Conservation (phyloP, 495 filamentous ascomycete genomes). For the Aspergillus indologenus region DNA sequence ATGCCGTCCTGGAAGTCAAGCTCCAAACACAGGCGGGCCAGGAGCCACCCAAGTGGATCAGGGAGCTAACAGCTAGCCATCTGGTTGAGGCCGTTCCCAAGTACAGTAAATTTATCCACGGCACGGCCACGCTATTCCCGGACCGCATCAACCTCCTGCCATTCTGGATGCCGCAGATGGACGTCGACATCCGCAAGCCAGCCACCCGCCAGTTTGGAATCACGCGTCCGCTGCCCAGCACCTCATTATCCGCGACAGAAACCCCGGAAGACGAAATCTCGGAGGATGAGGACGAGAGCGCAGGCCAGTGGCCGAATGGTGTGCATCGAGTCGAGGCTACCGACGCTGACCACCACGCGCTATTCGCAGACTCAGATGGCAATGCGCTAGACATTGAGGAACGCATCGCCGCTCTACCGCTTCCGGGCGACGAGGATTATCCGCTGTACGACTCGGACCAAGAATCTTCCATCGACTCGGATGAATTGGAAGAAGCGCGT, state of each 20-base stretch:
- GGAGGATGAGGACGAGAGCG: constrained; percentile 57
- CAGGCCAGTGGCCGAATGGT: constrained; percentile 19
- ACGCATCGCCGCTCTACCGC: constrained; percentile 58
- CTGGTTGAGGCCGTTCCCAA: constrained; percentile 97
- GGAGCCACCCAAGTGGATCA: constrained; percentile 94
- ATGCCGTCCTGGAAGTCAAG: constrained; percentile 96
- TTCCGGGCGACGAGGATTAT: constrained; percentile 65
- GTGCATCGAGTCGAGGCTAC: neutral
- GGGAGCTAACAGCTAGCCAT: constrained; percentile 85
- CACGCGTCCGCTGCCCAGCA: constrained; percentile 68
- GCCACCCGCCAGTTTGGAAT: constrained; percentile 84
- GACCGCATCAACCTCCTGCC: constrained; percentile 85
- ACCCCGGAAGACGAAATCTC: constrained; percentile 60
- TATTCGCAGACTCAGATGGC: constrained; percentile 39
- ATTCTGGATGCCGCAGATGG: constrained; percentile 99
- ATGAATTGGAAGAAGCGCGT: constrained; percentile 69
- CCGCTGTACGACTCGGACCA: constrained; percentile 91
- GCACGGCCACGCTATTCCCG: constrained; percentile 81
- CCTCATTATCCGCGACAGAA: constrained; percentile 70
- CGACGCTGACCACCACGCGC: constrained; percentile 12
- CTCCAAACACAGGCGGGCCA: constrained; percentile 96
- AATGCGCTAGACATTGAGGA: constrained; percentile 74
- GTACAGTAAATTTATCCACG: constrained; percentile 99
- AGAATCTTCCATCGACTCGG: constrained; percentile 59
- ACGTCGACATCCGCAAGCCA: constrained; percentile 94